These are phyloP conservation scores for Alternaria arborescens DNA, from an alignment of 2,329 filamentous ascomycete species.

Conservation along the genomic window DNA sequence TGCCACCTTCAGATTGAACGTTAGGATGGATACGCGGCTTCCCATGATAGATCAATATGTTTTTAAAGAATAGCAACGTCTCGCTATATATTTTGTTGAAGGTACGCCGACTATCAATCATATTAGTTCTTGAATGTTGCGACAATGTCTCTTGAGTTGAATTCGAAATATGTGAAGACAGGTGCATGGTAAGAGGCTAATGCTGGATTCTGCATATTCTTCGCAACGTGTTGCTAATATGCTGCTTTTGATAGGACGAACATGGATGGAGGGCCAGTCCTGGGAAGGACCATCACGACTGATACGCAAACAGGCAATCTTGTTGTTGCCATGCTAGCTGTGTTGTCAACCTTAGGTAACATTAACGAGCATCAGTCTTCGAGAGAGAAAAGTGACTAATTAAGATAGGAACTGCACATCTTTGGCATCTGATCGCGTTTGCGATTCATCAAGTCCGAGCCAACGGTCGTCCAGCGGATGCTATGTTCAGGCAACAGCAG, in stretches of 20 bases:
- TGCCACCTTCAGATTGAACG: not conserved
- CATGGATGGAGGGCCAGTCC: conserved; percentile 2
- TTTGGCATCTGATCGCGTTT: conserved; percentile 33
- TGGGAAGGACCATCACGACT: conserved; percentile 32
- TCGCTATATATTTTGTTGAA: no score
- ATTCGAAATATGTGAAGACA: not conserved
- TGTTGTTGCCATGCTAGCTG: conserved; percentile 29
- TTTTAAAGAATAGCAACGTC: no score
- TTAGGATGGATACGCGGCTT: not conserved
- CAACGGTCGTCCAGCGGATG: conserved; percentile 17
- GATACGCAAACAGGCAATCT: conserved; percentile 28
- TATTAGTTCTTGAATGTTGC: no score
- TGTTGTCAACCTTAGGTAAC: conserved; percentile 20
- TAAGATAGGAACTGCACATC: conserved; percentile 9
- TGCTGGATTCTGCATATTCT: no score
- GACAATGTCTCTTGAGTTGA: not conserved
- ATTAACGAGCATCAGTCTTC: no score
- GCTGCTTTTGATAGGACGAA: not conserved
- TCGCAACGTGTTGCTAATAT: no score
- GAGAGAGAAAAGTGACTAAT: not conserved
- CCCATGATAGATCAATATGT: no score
- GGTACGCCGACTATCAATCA: no score
- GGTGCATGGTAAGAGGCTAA: not conserved
- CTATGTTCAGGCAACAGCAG: conserved; percentile 30
- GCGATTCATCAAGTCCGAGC: conserved; percentile 26